Base-by-base conservation (phyloP, 805 yeast genomes). In the Saturnispora ahearnii region DNA sequence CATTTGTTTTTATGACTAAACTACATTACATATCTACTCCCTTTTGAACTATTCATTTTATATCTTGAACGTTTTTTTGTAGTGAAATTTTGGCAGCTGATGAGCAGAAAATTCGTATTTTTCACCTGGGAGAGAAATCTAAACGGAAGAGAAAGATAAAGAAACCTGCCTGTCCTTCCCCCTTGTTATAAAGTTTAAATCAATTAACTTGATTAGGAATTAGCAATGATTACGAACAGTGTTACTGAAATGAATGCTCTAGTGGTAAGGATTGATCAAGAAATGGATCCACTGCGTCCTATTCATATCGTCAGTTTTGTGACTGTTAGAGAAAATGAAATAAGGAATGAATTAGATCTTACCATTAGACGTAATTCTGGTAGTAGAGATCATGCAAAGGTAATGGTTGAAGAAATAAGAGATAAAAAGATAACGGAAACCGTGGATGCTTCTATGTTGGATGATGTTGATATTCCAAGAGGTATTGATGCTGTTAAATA, bases 401-500 rank as follows among this genome's bases (percentile, higher is more conserved):
- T 11, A 15, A 40, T 41, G 15, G 8, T 29, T 15, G 26, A 30
- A 12, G 29, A 18, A 5, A 40, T 46, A 12, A 31, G 32, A 18
- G 41, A 40, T 7, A 40, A 26, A n/a, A 40, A 15, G 8, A 22
- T 46, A 2, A n/a, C 28, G 4, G 45, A 46, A 11, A 22, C 18
- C 4, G 18, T 46, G 12, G 44, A 38, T 18, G 15, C 33, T 6
- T 22, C 38, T 4, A 15, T 47, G 15, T 22, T 47, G 22, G 44
- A 47, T 12, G 18, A 21, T 13, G 24, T 47, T 11, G 41, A 41
- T 21, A 13, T 29, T 33, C 50, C 50, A 5, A 15, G 41, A 12
- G 50, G 45, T 4, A n/a, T 47, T 5, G 45, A 47, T 36, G 29
- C 29, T 21, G 41, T 41, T 5, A 47, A 47, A 34, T 41, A 32